Evolutionary conservation across 2,329 filamentous ascomycete species (phyloP).

Genomic region (Westerdykella ornata): DNA sequence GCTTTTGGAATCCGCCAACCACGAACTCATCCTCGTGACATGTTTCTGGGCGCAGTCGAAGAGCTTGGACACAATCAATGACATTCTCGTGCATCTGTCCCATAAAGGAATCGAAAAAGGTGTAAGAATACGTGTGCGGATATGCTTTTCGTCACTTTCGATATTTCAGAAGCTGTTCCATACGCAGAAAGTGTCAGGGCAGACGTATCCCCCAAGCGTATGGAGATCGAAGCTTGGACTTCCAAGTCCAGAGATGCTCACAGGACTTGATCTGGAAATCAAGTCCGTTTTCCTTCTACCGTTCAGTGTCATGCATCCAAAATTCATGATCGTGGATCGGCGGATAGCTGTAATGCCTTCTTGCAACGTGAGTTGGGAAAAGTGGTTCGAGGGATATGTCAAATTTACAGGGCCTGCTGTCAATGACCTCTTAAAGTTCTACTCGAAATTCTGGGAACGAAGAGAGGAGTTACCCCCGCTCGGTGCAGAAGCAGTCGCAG

Average conservation of each 20-base stretch:
- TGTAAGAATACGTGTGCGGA: slow-evolving; percentile 53
- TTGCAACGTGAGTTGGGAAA: slow-evolving; percentile 80
- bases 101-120: slow-evolving; percentile 33
- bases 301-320: slow-evolving; percentile 82
- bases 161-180: slow-evolving; percentile 70
- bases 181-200: slow-evolving; percentile 55
- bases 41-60: slow-evolving; percentile 73
- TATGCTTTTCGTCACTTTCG: slow-evolving; percentile 71
- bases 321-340: slow-evolving; percentile 70
- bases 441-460: slow-evolving; percentile 59
- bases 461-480: slow-evolving; percentile 9
- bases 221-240: slow-evolving; percentile 61
- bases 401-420: slow-evolving; percentile 59
- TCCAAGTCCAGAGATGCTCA: slow-evolving; percentile 49
- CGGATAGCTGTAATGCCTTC: slow-evolving; percentile 62
- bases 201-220: slow-evolving; percentile 52
- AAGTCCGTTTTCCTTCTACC: slow-evolving; percentile 76
- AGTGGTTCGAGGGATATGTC: slow-evolving; percentile 77
- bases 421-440: slow-evolving; percentile 58
- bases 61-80: slow-evolving; percentile 52
- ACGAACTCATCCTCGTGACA: slow-evolving; percentile 68
- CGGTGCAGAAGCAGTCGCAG: not conserved
- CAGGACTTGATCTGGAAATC: slow-evolving; percentile 60
- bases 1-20: slow-evolving; percentile 53
- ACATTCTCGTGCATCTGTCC: slow-evolving; percentile 56